Evolutionary conservation across 1,139 yeast species (phyloP), one percentile per base, ranked within the genome.

Genomic region (Lodderomyces oxycetoniae): DNA sequence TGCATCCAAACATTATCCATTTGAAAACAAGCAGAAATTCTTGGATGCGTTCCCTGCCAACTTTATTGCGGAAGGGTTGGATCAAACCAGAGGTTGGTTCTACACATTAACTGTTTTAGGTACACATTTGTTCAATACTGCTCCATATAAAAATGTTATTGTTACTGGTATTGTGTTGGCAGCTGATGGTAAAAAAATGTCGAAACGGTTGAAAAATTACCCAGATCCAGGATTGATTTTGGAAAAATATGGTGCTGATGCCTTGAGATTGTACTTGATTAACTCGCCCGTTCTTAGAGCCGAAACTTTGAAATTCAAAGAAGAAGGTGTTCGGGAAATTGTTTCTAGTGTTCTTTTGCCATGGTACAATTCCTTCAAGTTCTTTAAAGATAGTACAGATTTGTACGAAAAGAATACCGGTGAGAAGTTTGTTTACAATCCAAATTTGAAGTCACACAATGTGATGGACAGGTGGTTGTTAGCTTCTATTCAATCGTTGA

Each of bases 31-130:
- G 54, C 87, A 83, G 13, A 61, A 61, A 37, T 89, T 91, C 65
- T 95, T 69, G 35, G 59, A 74, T 39, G 75, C 85, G 34, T 91
- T 84, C 79, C 98, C 98, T 35, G 99, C 96, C 26, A 91, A 93
- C 61, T 91, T 91, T 63, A 93, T 91, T 51, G 83, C 96, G 41
- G 99, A 91, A 71, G 99, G 99, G 66, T 77, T 91, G 50, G 99
- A 91, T 67, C 99, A 91, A 71, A 91, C 99, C 35, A 86, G 99
- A 77, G 99, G 99, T 57, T 91, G 99, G 99, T 93, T 93, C 67
- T 93, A 93, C 64, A 91, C 98, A 33, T 73, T 93, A 58, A 82
- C 95, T 28, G 96, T 93, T 17, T 73, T 93, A 52, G 98, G 98
- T 59, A 87, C 96, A 39, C 97, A 91, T 50, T 69, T 93, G 52